Evolutionary conservation across 257 asterid genomes (phyloP).

Genomic region (Oldenlandia corymbosa): DNA sequence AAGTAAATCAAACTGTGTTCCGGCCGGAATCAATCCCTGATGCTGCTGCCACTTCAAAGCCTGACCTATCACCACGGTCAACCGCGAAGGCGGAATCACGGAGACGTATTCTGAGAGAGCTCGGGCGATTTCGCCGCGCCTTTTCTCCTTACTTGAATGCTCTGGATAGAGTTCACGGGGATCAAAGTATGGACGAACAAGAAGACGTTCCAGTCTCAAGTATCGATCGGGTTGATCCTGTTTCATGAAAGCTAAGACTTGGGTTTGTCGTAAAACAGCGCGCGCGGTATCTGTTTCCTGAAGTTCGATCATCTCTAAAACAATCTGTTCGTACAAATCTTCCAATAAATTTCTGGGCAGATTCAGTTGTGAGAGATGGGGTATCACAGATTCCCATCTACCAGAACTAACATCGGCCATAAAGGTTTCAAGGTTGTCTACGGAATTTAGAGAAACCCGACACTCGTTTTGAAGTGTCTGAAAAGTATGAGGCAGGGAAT

Average conservation of each 20-base stretch:
- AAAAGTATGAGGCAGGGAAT: constrained; percentile 83
- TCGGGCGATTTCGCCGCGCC: constrained; percentile 86
- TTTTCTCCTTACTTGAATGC: constrained; percentile 77
- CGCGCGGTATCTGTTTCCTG: constrained; percentile 98
- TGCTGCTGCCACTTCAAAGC: constrained; percentile 99
- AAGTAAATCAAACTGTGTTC: constrained; percentile 93
- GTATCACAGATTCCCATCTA: constrained; percentile 97
- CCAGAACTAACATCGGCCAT: constrained; percentile 86
- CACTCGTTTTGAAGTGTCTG: constrained; percentile 89
- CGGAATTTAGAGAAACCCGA: constrained; percentile 92
- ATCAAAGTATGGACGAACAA: constrained; percentile 92
- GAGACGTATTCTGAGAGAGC: constrained; percentile 90
- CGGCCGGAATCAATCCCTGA: constrained; percentile 98
- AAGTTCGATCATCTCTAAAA: constrained; percentile 95
- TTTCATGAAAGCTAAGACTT: constrained; percentile 97
- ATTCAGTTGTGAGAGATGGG: constrained; percentile 92
- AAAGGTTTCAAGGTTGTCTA: constrained; percentile 87
- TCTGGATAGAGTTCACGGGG: constrained; percentile 93
- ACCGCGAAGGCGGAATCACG: constrained; percentile 94
- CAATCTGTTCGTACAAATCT: constrained; percentile 98
- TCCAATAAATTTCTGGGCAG: constrained; percentile 85
- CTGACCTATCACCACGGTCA: constrained; percentile 97
- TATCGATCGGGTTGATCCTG: constrained; percentile 96
- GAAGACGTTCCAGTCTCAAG: constrained; percentile 85
- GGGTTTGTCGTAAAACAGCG: constrained; percentile 91